phyloP scores from a whole-genome alignment of 2,329 filamentous ascomycete species.

The Scortechinia acanthostroma region DNA sequence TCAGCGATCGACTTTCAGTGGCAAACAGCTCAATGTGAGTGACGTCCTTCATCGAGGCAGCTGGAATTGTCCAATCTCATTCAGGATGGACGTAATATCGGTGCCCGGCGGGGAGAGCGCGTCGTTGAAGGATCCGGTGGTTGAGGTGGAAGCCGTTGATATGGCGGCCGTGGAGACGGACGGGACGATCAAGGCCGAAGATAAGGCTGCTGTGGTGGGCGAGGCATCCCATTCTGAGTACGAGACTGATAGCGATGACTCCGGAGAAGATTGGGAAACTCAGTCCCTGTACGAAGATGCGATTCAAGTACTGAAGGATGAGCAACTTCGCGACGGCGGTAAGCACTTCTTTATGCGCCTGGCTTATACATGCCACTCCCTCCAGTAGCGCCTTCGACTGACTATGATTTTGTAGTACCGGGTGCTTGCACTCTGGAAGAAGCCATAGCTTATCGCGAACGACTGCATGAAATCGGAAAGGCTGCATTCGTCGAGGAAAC shows the following conservation, averaged over 20 bases:
- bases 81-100: background rate
- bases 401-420: conserved; percentile 16
- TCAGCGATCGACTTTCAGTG: too few species aligned
- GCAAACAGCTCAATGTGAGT: background rate
- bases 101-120: background rate
- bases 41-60: background rate
- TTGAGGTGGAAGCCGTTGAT: conserved; percentile 1
- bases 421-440: conserved; percentile 63
- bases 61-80: background rate
- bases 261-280: conserved; percentile 51
- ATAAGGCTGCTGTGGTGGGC: background rate
- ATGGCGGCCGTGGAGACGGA: background rate
- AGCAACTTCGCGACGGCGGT: conserved; percentile 27
- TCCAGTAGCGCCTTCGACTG: conserved; percentile 2
- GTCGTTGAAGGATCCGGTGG: background rate
- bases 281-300: conserved; percentile 58
- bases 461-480: conserved; percentile 71
- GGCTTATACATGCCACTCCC: conserved; percentile 15
- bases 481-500: conserved; percentile 70
- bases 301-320: conserved; percentile 47
- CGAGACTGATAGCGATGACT: conserved; percentile 41
- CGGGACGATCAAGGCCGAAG: background rate
- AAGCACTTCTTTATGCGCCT: background rate
- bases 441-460: conserved; percentile 58
- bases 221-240: conserved; percentile 21